phyloP scores from a whole-genome alignment of 805 yeast genomes.

The Phaffomyces opuntiae region DNA sequence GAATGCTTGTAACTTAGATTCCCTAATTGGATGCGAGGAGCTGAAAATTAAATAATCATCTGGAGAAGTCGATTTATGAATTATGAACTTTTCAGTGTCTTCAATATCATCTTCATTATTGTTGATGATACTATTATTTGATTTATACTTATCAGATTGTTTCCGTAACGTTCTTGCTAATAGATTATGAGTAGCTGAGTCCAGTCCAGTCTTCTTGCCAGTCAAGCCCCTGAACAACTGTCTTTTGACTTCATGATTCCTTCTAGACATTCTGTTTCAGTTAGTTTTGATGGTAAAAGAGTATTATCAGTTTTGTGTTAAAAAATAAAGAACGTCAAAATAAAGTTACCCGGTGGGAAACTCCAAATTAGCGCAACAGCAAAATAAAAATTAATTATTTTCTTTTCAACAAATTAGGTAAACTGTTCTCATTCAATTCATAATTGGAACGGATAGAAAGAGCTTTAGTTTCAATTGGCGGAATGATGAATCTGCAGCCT shows the following conservation, averaged over 20 bases:
- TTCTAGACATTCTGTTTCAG: slow-evolving; percentile 6
- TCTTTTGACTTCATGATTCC: slow-evolving; percentile 17
- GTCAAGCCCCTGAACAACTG: slow-evolving; percentile 20
- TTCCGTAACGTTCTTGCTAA: slow-evolving; percentile 22
- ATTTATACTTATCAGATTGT: slow-evolving; percentile 20
- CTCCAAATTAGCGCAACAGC: too few relatives aligned
- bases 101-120: neutral
- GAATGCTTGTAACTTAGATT: slow-evolving; percentile 19
- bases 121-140: neutral
- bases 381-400: too few relatives aligned
- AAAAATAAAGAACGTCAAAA: too few relatives aligned
- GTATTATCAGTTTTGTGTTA: too few relatives aligned
- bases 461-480: too few relatives aligned
- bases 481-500: too few relatives aligned
- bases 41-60: slow-evolving; percentile 21
- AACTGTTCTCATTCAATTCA: too few relatives aligned
- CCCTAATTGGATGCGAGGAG: slow-evolving; percentile 17
- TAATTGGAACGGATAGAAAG: too few relatives aligned
- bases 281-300: neutral
- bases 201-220: slow-evolving; percentile 8
- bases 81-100: slow-evolving; percentile 14
- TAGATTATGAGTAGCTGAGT: slow-evolving; percentile 15
- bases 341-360: too few relatives aligned
- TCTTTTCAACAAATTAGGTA: too few relatives aligned
- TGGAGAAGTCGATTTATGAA: slow-evolving; percentile 22